Evolutionary conservation across 2,329 filamentous ascomycete species (phyloP).

Genomic region (Colletotrichum navitas): DNA sequence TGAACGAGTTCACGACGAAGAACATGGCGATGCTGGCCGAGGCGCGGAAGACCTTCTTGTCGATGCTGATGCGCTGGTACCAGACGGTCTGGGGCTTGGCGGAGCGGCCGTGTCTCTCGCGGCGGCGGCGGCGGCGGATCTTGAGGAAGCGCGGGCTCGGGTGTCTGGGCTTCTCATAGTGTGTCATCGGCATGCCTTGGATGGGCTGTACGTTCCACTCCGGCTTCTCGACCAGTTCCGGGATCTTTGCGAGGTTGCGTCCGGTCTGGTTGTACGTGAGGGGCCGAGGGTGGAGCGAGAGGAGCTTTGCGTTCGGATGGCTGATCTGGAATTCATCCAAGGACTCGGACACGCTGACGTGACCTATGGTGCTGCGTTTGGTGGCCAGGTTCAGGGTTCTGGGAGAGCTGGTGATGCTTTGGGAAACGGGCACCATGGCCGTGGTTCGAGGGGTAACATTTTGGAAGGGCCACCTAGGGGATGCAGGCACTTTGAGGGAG

Average conservation of each 20-base stretch:
- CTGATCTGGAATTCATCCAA: conserved; percentile 37
- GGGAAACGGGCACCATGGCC: conserved; percentile 29
- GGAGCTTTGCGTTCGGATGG: conserved; percentile 27
- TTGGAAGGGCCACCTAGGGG: conserved; percentile 38
- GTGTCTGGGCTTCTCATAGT: neutral
- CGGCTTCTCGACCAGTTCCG: conserved; percentile 18
- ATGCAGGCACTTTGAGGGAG: neutral
- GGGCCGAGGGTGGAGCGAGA: conserved; percentile 21
- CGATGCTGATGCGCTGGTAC: conserved; percentile 28
- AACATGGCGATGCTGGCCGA: conserved; percentile 17
- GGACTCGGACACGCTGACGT: conserved; percentile 33
- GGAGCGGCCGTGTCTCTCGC: neutral
- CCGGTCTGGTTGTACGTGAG: neutral
- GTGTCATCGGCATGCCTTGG: neutral
- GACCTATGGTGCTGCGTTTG: neutral
- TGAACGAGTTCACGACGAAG: conserved; percentile 10
- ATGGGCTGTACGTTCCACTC: neutral
- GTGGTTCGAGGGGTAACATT: conserved; percentile 30
- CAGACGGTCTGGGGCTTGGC: conserved; percentile 18
- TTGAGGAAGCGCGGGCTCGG: conserved; percentile 7
- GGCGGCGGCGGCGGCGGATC: neutral
- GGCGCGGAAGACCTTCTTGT: conserved; percentile 19
- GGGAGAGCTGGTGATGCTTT: conserved; percentile 13
- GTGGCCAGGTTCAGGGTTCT: neutral
- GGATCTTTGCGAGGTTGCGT: conserved; percentile 12